Base-by-base conservation (phyloP, 2,329 filamentous ascomycete species). In the Nemania abortiva region DNA sequence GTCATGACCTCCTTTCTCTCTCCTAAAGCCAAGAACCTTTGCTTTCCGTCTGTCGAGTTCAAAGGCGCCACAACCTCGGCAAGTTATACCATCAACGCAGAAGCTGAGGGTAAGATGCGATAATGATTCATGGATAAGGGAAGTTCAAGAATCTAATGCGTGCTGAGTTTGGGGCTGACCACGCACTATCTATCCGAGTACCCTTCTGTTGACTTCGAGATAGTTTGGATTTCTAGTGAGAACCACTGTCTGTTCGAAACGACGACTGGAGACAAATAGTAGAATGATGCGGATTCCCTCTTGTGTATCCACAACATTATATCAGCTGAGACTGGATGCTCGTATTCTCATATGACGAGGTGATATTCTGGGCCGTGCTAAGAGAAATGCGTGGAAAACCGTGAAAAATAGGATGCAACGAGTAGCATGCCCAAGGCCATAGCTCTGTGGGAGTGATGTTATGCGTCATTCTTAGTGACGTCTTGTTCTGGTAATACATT, bases 401-500 rank as follows among this genome's bases (percentile, higher is more conserved):
- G 56, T 56, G 52, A 45, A 39, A 60, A 62, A 49, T 37, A 70
- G 59, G 61, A 56, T 58, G 64, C n/a, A 58, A 67, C 55, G 20
- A 58, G 54, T 24, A 45, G 58, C 54, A 63, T 54, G 54, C 49
- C 56, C 39, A 29, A 11, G 27, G 20, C 49, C n/a, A 58, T 29
- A 55, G 31, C 59, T 59, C 27, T 39, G 20, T 11, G 49, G 39
- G 34, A 61, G n/a, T 22, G 13, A 63, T 58, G n/a, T 47, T 29
- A 56, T 59, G 62, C 10, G 63, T 53, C 56, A 60, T 65, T 56
- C 47, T 55, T 53, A 58, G 42, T 53, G 57, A 62, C 27, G 63
- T 61, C 47, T 63, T 65, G 56, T 52, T 66, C 57, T 66, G 60
- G 50, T 70, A 69, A 47, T 71, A 69, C 57, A 70, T 60, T 62